A percentile compares a stretch with the other conserved stretches of the same genome.
These are phyloP conservation scores for Stachybotrys chartarum DNA, from an alignment of 2,329 filamentous ascomycete species.

Conservation along the genomic window DNA sequence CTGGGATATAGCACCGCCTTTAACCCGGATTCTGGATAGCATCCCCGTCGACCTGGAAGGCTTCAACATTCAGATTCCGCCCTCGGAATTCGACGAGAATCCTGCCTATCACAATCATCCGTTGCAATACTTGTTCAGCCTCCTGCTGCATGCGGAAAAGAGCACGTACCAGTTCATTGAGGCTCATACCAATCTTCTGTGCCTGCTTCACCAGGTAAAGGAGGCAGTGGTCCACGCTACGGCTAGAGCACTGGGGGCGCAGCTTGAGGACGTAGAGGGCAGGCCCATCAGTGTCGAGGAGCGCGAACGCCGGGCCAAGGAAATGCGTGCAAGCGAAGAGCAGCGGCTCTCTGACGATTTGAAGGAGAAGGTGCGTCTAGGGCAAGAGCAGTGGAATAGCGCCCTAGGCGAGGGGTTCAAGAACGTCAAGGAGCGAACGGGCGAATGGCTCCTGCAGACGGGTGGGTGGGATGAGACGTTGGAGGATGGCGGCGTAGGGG, in stretches of 20 bases:
- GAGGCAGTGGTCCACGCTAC: slow-evolving; percentile 67
- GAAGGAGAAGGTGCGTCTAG: slow-evolving; percentile 85
- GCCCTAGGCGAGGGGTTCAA: slow-evolving; percentile 74
- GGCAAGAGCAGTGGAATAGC: slow-evolving; percentile 86
- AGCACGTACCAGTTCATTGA: slow-evolving; percentile 97
- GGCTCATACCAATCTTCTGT: slow-evolving; percentile 83
- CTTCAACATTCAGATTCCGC: slow-evolving; percentile 72
- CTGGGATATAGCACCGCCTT: slow-evolving; percentile 90
- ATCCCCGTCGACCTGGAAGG: slow-evolving; percentile 54
- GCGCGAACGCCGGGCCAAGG: slow-evolving; percentile 35
- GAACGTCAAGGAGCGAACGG: slow-evolving; percentile 66
- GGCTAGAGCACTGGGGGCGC: slow-evolving; percentile 58
- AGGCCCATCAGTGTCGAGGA: slow-evolving; percentile 22
- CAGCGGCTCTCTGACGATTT: slow-evolving; percentile 70
- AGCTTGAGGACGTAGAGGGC: slow-evolving; percentile 39
- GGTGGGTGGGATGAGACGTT: slow-evolving; percentile 85
- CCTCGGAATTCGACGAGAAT: slow-evolving; percentile 77
- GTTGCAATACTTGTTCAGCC: slow-evolving; percentile 80
- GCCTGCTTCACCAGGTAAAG: slow-evolving; percentile 84
- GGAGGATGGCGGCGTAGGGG: slow-evolving; percentile 48
- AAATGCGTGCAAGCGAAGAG: slow-evolving; percentile 61
- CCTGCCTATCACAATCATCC: slow-evolving; percentile 74
- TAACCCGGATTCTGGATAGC: slow-evolving; percentile 71
- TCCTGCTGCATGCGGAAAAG: slow-evolving; percentile 83
- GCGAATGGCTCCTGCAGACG: slow-evolving; percentile 62